These are phyloP conservation scores for Vanilla planifolia DNA, from an alignment of 106 monocot species.

Conservation along the genomic window DNA sequence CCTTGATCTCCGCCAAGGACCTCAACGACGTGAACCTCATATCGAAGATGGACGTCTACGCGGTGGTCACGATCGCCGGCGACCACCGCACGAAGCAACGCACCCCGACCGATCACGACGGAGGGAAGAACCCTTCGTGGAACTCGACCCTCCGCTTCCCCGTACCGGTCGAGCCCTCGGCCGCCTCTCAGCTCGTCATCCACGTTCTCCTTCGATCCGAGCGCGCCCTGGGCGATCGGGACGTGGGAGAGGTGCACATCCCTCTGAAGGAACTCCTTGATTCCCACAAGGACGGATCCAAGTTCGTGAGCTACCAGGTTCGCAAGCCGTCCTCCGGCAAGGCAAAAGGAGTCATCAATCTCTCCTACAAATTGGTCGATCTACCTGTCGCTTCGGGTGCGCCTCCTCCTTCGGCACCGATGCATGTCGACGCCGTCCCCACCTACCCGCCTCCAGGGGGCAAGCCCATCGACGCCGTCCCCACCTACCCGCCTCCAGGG, in stretches of 20 bases:
- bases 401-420: not conserved
- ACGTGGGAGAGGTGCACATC: constrained; percentile 77
- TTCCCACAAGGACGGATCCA: constrained; percentile 4
- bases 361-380: constrained; percentile 75
- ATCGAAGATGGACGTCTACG: constrained; percentile 77
- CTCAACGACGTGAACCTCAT: constrained; percentile 64
- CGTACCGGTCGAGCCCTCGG: constrained; percentile 25
- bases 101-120: constrained; percentile 39
- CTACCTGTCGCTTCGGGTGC: not conserved
- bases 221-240: constrained; percentile 64
- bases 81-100: constrained; percentile 42
- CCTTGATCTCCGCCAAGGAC: constrained; percentile 77
- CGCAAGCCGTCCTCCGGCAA: constrained; percentile 39
- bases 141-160: constrained; percentile 48
- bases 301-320: constrained; percentile 41
- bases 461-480: constrained; percentile 21
- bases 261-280: constrained; percentile 58
- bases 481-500: constrained; percentile 32
- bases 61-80: constrained; percentile 46
- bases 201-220: constrained; percentile 47
- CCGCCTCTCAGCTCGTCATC: constrained; percentile 18
- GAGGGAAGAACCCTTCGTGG: constrained; percentile 70
- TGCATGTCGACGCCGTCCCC: not conserved
- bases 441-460: constrained; percentile 7
- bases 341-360: constrained; percentile 58